Percentiles rank a stretch among this genome's conserved stretches.
These are phyloP conservation scores for Arachis stenosperma DNA, from an alignment of 306 rosid species.

Conservation along the genomic window DNA sequence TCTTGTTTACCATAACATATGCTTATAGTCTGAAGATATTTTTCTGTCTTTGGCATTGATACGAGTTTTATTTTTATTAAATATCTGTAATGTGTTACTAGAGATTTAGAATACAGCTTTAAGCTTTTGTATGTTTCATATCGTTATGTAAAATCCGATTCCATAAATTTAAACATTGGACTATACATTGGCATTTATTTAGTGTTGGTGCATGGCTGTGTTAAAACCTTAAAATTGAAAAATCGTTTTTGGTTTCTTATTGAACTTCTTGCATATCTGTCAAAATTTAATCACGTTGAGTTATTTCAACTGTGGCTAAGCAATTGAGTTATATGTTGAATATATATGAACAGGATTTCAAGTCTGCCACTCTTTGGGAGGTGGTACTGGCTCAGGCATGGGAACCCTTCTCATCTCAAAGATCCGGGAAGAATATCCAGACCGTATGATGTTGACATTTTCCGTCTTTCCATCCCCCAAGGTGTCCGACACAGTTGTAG, in stretches of 20 bases:
- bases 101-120: no score
- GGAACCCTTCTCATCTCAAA: conserved; percentile 69
- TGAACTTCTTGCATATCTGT: background rate
- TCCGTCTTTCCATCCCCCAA: conserved; percentile 86
- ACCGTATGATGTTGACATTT: conserved; percentile 72
- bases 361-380: conserved; percentile 70
- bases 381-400: conserved; percentile 79
- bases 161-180: background rate
- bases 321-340: background rate
- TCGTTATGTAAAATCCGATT: background rate
- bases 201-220: no score
- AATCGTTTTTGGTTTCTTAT: background rate
- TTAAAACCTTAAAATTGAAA: no score
- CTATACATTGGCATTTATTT: background rate
- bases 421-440: conserved; percentile 71
- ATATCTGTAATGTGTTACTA: background rate
- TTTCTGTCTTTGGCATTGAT: no score
- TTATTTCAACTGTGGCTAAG: background rate
- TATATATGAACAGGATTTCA: conserved; percentile 55
- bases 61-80: background rate
- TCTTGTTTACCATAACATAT: background rate
- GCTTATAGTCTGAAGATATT: background rate
- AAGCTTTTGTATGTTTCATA: background rate
- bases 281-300: background rate
- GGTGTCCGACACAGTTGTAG: conserved; percentile 91